Evolutionary conservation across 192 early-diverging fungal genomes (phyloP).

Genomic region (Entomortierella parvispora): DNA sequence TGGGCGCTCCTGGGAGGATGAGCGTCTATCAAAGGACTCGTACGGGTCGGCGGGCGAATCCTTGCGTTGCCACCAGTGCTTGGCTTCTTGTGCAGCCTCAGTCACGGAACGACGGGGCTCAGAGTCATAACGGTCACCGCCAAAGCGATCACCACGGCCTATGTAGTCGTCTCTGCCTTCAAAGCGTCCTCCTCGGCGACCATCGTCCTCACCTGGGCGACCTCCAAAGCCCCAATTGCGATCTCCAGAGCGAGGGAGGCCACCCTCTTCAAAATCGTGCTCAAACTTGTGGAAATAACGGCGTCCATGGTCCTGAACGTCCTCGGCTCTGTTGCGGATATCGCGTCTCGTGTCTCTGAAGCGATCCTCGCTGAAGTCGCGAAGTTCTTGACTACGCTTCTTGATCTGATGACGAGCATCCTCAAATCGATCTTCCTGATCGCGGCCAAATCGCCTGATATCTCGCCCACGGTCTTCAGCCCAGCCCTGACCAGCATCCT

Average conservation of each 20-base stretch:
- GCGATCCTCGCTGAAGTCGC: slow-evolving; percentile 17
- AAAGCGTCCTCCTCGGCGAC: slow-evolving; percentile 8
- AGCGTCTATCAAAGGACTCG: slow-evolving; percentile 19
- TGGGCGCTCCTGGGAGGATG: neutral
- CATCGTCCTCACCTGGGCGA: slow-evolving; percentile 4
- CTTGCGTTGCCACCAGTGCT: slow-evolving; percentile 37
- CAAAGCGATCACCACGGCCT: slow-evolving; percentile 7
- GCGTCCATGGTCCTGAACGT: slow-evolving; percentile 20
- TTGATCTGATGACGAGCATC: slow-evolving; percentile 4
- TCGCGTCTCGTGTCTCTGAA: slow-evolving; percentile 24
- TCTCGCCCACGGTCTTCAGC: slow-evolving; percentile 26
- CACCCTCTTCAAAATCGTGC: slow-evolving; percentile 9
- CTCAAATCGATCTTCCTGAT: slow-evolving; percentile 14
- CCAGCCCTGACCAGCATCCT: slow-evolving; percentile 31
- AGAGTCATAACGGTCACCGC: neutral
- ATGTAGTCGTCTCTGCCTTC: slow-evolving; percentile 16
- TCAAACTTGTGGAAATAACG: slow-evolving; percentile 19
- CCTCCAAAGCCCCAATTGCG: neutral
- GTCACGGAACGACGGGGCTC: slow-evolving; percentile 39
- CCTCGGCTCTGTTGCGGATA: slow-evolving; percentile 22
- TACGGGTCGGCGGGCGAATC: slow-evolving; percentile 26
- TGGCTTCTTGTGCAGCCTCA: slow-evolving; percentile 35
- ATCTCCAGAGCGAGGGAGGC: neutral
- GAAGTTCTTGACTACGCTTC: slow-evolving; percentile 17
- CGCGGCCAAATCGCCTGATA: neutral